A percentile compares a stretch with the other conserved stretches of the same genome.
Evolutionary conservation across 805 yeast species (phyloP).

Genomic region (Clavispora santaluciae): DNA sequence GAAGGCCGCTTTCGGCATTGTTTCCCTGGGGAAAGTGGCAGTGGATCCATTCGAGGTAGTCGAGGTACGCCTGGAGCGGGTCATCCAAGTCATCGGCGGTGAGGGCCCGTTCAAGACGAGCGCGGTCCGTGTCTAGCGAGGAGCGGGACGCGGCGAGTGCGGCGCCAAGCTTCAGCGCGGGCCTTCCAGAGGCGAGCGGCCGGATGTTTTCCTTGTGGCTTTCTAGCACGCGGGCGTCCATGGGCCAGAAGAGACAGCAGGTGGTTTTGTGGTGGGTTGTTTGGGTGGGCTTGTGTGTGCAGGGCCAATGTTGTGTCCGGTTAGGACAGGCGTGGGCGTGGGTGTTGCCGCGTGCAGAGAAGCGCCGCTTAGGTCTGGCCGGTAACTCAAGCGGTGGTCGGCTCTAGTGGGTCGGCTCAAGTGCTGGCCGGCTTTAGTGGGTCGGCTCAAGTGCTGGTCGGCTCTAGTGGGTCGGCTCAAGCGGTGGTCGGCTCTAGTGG

Average conservation of each 20-base stretch:
- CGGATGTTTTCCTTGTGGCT: constrained; percentile 71
- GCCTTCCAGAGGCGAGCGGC: constrained; percentile 64
- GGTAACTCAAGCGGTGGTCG: too few relatives aligned
- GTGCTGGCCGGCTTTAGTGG: too few relatives aligned
- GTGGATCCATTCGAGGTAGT: constrained; percentile 71
- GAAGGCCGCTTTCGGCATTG: constrained; percentile 58
- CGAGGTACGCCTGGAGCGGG: constrained; percentile 72
- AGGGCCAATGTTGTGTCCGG: neutral
- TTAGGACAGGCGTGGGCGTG: too few relatives aligned
- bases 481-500: too few relatives aligned
- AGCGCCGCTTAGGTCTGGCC: too few relatives aligned
- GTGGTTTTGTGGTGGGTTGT: neutral
- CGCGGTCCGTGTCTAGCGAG: constrained; percentile 24
- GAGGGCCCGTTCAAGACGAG: constrained; percentile 23
- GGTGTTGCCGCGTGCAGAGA: too few relatives aligned
- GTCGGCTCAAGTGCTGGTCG: too few relatives aligned
- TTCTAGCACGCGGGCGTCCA: constrained; percentile 24
- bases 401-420: too few relatives aligned
- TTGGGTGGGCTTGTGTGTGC: neutral
- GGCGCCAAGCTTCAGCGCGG: constrained; percentile 52
- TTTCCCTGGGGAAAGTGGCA: constrained; percentile 58
- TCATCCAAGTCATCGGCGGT: constrained; percentile 63
- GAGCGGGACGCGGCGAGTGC: constrained; percentile 24
- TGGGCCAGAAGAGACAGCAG: neutral
- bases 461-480: too few relatives aligned